Evolutionary conservation across 78 protist species (phyloP).

Genomic region (Dictyostelium firmibasis): DNA sequence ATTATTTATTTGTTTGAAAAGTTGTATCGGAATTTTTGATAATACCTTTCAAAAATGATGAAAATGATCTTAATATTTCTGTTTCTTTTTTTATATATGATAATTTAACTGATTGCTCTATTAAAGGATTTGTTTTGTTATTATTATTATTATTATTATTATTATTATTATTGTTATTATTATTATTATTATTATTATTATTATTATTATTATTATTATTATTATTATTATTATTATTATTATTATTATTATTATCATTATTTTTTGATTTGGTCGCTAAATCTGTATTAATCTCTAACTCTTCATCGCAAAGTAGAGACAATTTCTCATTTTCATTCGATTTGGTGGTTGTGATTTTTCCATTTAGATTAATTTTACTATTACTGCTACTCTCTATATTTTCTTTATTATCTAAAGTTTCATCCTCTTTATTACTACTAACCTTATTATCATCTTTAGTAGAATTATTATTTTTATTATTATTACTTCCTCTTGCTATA

Average conservation of each 20-base stretch:
- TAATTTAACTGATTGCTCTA: background rate
- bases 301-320: conserved; percentile 11
- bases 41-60: background rate
- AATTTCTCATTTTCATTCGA: background rate
- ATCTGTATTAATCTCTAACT: background rate
- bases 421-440: background rate
- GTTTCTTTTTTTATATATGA: background rate
- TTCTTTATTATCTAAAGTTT: background rate
- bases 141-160: background rate
- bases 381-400: background rate
- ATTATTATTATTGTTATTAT: background rate
- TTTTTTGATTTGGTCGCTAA: background rate
- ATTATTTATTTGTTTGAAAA: background rate
- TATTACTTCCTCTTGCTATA: background rate
- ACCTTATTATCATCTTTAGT: background rate
- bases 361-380: background rate
- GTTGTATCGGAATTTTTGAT: background rate
- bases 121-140: background rate
- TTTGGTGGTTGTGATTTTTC: background rate
- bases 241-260: background rate
- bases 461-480: background rate
- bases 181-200: background rate
- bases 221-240: background rate
- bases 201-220: background rate
- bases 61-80: background rate